Evolutionary conservation across 306 rosid species (phyloP).

Genomic region (Fragaria nilgerrensis): DNA sequence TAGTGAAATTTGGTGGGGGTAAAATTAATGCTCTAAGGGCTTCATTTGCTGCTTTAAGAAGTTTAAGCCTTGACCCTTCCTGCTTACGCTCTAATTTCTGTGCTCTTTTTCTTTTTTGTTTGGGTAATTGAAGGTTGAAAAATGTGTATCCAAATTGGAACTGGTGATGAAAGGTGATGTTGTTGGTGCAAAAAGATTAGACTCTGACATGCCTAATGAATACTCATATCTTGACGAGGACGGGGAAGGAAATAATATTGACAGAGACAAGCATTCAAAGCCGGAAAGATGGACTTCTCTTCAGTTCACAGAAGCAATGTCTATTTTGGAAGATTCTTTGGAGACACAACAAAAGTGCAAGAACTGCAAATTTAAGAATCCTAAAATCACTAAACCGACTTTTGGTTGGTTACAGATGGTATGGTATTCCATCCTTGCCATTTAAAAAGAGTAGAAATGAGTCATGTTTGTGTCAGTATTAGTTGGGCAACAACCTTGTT

Average conservation of each 20-base stretch:
- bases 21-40: not conserved
- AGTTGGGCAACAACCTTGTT: not conserved
- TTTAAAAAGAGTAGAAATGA: slow-evolving; percentile 8
- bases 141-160: slow-evolving; percentile 50
- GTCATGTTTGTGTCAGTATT: not conserved
- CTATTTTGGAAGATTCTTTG: slow-evolving; percentile 49
- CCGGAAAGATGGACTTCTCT: slow-evolving; percentile 68
- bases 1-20: slow-evolving; percentile 18
- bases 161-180: slow-evolving; percentile 65
- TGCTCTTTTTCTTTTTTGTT: not conserved
- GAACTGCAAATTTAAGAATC: slow-evolving; percentile 43
- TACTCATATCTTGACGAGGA: slow-evolving; percentile 19
- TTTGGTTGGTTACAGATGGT: slow-evolving; percentile 86
- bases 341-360: slow-evolving; percentile 31
- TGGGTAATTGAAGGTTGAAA: slow-evolving; percentile 47
- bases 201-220: slow-evolving; percentile 24
- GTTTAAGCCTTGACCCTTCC: not conserved
- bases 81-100: not conserved
- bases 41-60: not conserved
- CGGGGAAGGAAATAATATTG: slow-evolving; percentile 21
- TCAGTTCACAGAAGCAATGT: slow-evolving; percentile 70
- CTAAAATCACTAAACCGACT: slow-evolving; percentile 60
- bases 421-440: slow-evolving; percentile 23
- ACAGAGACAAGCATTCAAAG: slow-evolving; percentile 22
- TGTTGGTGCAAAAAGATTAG: slow-evolving; percentile 50